Evolutionary conservation across 352 stramenopile species (phyloP), one percentile per base, ranked within the genome.

Genomic region (Salisapilia sapeloensis): DNA sequence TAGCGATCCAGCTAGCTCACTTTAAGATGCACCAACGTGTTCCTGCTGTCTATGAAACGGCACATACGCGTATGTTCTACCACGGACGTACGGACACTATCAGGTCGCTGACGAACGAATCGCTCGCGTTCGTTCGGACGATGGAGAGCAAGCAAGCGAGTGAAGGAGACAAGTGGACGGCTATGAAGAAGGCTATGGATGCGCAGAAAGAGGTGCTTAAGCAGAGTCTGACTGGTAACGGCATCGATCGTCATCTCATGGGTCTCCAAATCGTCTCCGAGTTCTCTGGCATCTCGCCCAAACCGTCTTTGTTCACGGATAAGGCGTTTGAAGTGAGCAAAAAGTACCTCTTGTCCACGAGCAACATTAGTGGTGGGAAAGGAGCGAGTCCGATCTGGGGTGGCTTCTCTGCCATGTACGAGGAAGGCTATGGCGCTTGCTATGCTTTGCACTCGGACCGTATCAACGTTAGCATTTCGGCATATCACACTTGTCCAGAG

Each of bases 1-100:
- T 85, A 53, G 91, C 89, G 15, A 96, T 98, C 38, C 94, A 98
- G 54, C 60, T 98, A n/a, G 93, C 89, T 2, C 90, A 95, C 28
- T 97, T 93, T 61, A 92, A 95, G 46, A 89, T 97, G 42, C 94
- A 95, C 65, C 72, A 79, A 20, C 50, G 75, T 43, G 65, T 96
- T 29, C 89, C 83, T 19, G 92, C 87, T 12, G 94, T 96, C 5
- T 98, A 99, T 49, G 94, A 99, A 61, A 94, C 94, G 10, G 94
- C 86, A 12, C 92, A 98, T 65, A 95, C 94, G 44, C 71, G 92
- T n/a, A 66, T 93, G 25, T 99, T 97, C 50, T 89, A 96, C 32
- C 94, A 99, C 44, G 94, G 94, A 2, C 79, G 94, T 25, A 99
- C 94, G 1, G 86, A 93, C 46, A 92, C 81, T 10, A 84, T 89